Percentiles rank a stretch among this genome's conserved stretches.
Evolutionary conservation across 331 rosid species (phyloP).

Genomic region (Spiraea crenata): DNA sequence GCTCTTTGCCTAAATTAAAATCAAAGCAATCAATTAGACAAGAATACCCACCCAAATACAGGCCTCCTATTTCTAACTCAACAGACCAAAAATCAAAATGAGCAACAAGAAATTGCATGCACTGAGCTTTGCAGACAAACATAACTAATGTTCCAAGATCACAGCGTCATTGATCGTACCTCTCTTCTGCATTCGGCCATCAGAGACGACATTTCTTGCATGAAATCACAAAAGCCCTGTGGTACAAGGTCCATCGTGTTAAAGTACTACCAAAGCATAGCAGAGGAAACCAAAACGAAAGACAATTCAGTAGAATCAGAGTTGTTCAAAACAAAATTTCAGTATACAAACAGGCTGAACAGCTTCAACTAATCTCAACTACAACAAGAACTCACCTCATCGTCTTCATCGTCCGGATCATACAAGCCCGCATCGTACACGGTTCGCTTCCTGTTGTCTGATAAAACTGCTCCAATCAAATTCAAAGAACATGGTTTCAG

Average conservation of each 20-base stretch:
- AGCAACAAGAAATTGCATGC: no score
- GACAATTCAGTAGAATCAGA: neutral
- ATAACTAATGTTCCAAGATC: slow-evolving; percentile 16
- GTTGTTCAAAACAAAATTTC: neutral
- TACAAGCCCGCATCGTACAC: slow-evolving; percentile 71
- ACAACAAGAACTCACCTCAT: slow-evolving; percentile 43
- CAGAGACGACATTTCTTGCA: slow-evolving; percentile 68
- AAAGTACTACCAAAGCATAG: neutral
- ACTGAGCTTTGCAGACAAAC: neutral
- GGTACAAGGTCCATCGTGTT: slow-evolving; percentile 3
- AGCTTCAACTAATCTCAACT: neutral
- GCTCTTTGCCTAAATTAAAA: slow-evolving; percentile 31
- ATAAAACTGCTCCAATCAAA: slow-evolving; percentile 52
- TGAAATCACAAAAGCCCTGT: slow-evolving; percentile 67
- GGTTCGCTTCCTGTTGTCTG: slow-evolving; percentile 59
- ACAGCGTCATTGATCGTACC: slow-evolving; percentile 31
- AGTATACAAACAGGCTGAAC: neutral
- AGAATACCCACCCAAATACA: neutral
- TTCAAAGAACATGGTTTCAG: neutral
- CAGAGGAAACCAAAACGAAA: neutral
- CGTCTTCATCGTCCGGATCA: slow-evolving; percentile 60
- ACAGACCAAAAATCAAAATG: neutral
- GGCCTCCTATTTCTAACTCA: slow-evolving; percentile 27
- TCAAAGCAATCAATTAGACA: neutral
- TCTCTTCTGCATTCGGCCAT: slow-evolving; percentile 58